These are phyloP conservation scores for Solanum megistacrolobum DNA, from an alignment of 257 asterid genomes.

Conservation along the genomic window DNA sequence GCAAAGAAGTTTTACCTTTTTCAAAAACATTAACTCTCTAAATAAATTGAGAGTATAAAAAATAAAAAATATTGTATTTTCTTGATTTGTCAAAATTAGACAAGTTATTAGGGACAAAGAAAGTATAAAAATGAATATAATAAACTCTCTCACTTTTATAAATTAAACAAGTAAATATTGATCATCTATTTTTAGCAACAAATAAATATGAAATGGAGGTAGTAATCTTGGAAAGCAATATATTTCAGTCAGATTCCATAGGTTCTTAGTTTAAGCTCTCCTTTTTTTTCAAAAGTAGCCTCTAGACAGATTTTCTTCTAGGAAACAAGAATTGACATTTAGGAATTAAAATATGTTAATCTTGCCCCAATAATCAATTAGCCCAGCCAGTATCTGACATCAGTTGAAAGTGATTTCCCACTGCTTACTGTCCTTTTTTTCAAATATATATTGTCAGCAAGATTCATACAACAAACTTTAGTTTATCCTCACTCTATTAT, in stretches of 20 bases:
- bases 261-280: background rate
- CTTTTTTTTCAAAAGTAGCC: background rate
- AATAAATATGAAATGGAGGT: background rate
- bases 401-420: background rate
- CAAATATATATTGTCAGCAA: background rate
- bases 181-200: background rate
- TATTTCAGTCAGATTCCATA: background rate
- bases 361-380: background rate
- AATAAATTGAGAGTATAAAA: no score
- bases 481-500: background rate
- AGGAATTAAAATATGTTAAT: background rate
- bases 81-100: no score
- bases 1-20: no score
- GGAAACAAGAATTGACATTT: background rate
- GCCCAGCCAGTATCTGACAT: background rate
- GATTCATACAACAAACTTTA: background rate
- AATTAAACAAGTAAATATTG: no score
- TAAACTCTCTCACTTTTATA: no score
- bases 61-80: no score
- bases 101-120: no score
- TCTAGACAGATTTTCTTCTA: background rate
- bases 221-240: background rate
- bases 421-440: background rate
- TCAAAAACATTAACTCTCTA: no score
- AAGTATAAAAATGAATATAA: no score